Evolutionary conservation across 2,329 filamentous ascomycete species (phyloP).

Genomic region (Pseudopithomyces chartarum): DNA sequence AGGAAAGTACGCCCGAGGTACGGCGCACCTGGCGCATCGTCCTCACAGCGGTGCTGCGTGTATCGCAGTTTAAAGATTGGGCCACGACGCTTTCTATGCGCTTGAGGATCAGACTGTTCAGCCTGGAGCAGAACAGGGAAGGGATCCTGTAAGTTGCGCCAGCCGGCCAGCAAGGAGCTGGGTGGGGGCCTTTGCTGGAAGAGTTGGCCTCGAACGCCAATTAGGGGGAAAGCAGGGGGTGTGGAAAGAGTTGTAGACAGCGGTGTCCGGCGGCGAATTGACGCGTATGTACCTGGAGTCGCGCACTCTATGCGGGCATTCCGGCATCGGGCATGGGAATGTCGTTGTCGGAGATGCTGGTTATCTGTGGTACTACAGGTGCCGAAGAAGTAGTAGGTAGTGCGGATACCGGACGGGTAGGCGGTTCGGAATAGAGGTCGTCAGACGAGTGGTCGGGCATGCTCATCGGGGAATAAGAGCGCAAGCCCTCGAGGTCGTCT

Average conservation of each 20-base stretch:
- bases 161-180: background rate
- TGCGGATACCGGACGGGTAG: conserved; percentile 35
- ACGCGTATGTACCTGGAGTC: background rate
- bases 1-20: no score
- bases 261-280: background rate
- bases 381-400: conserved; percentile 26
- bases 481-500: conserved; percentile 40
- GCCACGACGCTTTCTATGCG: no score
- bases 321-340: conserved; percentile 40
- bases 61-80: no score
- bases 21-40: no score
- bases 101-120: no score
- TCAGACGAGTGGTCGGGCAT: conserved; percentile 46
- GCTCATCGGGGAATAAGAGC: conserved; percentile 50
- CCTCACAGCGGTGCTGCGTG: no score
- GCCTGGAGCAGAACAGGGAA: no score
- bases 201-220: background rate
- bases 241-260: conserved; percentile 14
- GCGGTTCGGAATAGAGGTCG: conserved; percentile 16
- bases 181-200: background rate
- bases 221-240: conserved; percentile 5
- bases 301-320: conserved; percentile 4
- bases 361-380: conserved; percentile 18
- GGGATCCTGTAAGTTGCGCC: no score
- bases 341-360: conserved; percentile 8